Percentiles rank a stretch among this genome's conserved stretches.
These are phyloP conservation scores for Xylaria longipes DNA, from an alignment of 495 filamentous ascomycete species.

Conservation along the genomic window DNA sequence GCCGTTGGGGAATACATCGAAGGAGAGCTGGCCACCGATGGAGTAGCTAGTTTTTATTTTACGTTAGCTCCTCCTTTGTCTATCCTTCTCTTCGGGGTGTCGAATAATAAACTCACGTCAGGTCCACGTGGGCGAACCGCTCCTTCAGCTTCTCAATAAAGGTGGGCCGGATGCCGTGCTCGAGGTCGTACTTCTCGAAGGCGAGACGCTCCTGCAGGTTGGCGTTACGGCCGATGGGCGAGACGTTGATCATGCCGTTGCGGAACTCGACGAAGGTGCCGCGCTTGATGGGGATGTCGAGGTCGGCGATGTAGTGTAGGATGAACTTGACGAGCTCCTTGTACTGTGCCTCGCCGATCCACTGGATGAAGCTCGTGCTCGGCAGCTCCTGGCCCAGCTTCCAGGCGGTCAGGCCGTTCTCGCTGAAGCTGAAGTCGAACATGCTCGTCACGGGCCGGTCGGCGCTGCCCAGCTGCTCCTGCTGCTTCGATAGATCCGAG, in stretches of 20 bases:
- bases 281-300: slow-evolving; percentile 87
- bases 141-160: slow-evolving; percentile 78
- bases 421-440: slow-evolving; percentile 96
- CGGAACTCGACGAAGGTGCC: slow-evolving; percentile 97
- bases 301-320: slow-evolving; percentile 86
- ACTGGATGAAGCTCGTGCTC: slow-evolving; percentile 84
- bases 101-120: slow-evolving; percentile 70
- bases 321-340: slow-evolving; percentile 86
- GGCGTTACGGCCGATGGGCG: slow-evolving; percentile 91
- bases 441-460: slow-evolving; percentile 71
- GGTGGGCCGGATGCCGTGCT: slow-evolving; percentile 71
- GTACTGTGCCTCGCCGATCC: slow-evolving; percentile 91
- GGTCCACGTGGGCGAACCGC: slow-evolving; percentile 79
- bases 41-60: slow-evolving; percentile 65
- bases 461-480: slow-evolving; percentile 84
- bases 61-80: not conserved
- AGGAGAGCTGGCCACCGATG: slow-evolving; percentile 95
- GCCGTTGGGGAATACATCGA: slow-evolving; percentile 94
- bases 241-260: slow-evolving; percentile 97
- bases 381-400: slow-evolving; percentile 75
- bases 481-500: slow-evolving; percentile 88
- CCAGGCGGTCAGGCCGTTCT: slow-evolving; percentile 94
- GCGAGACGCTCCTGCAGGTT: slow-evolving; percentile 77
- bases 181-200: slow-evolving; percentile 78
- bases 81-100: no score